Base-by-base conservation (phyloP, 176 grass and related monocot species). In the Eragrostis curvula region DNA sequence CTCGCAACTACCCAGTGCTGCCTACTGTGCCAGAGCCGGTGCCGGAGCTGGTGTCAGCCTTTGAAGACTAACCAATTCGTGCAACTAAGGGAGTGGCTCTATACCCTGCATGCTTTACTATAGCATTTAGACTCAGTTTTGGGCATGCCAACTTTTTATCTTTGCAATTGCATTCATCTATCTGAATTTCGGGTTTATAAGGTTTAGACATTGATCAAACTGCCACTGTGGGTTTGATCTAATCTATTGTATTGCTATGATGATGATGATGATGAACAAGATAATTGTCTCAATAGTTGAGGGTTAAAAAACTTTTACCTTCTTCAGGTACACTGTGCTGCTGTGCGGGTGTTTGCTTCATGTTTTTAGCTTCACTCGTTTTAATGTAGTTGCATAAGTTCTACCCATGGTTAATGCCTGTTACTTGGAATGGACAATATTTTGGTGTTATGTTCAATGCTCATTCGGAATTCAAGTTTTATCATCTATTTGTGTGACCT, bases 1-100 rank as follows among this genome's bases (percentile, higher is more conserved):
- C 97, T 0, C 78, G 82, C 20, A 85, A 94, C 25, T 99, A 96
- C 42, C 97, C 97, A 0, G 80, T 96, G 62, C 75, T 88, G 18
- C 92, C 91, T 0, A 82, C 46, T 15, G 77, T 73, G 40, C 89
- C 86, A 1, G 84, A 84, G 51, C 70, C 84, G 25, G 53, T 69
- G 27, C 77, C 84, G 61, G 83, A 80, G 45, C 52, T 90, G 42
- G 88, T 78, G 13, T 86, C 83, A 0, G 59, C 88, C 30, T 78
- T 86, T 32, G 82, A 93, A 71, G 85, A 88, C 77, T 85, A 85
- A 91, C 64, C 14, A 15, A 52, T 68, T 42, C 9, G 27, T 47
- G 72, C 73, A 46, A 42, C 29, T 20, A 81, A 71, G 68, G 68
- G 70, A 45, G 68, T 68, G 58, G 48, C 43, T 67, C 27, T 66